A percentile compares a stretch with the other conserved stretches of the same genome.
Conservation (phyloP, 73 alveolate genomes). For the Durusdinium trenchii region DNA sequence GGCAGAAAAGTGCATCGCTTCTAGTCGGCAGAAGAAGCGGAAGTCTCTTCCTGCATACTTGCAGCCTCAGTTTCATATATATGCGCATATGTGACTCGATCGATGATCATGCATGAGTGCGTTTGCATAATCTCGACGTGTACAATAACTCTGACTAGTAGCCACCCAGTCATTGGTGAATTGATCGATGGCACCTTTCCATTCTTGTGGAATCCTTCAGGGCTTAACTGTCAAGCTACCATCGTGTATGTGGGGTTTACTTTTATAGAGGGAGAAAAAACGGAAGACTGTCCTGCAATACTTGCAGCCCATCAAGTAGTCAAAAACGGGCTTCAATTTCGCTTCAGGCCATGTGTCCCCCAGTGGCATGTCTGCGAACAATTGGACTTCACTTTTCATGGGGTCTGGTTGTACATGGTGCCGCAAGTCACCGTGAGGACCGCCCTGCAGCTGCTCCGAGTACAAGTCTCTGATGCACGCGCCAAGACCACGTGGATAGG, state of each 20-base stretch:
- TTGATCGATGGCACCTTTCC: background rate
- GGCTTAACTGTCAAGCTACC: too few relatives aligned
- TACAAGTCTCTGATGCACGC: background rate
- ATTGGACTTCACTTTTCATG: background rate
- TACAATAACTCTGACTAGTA: too few relatives aligned
- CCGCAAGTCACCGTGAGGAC: background rate
- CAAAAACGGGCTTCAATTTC: background rate
- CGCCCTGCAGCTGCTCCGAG: background rate
- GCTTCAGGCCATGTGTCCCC: background rate
- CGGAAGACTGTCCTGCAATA: background rate
- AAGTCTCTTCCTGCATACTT: too few relatives aligned
- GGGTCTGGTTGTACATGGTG: background rate
- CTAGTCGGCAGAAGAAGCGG: too few relatives aligned
- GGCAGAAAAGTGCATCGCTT: too few relatives aligned
- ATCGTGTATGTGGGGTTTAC: too few relatives aligned
- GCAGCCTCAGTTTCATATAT: too few relatives aligned
- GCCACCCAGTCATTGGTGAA: background rate
- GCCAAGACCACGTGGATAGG: background rate
- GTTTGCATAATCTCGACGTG: too few relatives aligned
- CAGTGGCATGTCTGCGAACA: background rate
- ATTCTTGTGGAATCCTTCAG: conserved; percentile 29
- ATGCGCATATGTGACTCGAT: too few relatives aligned
- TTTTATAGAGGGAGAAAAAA: too few relatives aligned
- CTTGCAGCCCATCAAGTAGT: background rate
- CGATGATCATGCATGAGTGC: too few relatives aligned